Conservation (phyloP, 495 filamentous ascomycete genomes). For the Penicillium goetzii region DNA sequence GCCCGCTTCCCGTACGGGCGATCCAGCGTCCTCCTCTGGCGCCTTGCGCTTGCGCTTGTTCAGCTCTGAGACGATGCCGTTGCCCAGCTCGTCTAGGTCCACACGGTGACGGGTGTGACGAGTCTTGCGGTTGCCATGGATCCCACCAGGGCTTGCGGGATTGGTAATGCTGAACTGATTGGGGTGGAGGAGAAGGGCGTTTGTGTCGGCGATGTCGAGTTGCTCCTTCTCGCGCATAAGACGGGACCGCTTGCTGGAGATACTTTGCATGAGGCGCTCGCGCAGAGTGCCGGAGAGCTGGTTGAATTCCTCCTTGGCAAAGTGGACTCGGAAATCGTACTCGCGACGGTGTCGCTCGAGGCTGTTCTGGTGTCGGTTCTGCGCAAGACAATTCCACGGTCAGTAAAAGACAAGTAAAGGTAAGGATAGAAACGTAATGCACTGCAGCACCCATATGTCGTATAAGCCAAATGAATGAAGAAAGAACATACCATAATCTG, state of each 20-base stretch:
- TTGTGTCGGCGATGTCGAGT: constrained; percentile 85
- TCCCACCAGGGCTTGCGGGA: constrained; percentile 76
- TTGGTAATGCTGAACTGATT: constrained; percentile 88
- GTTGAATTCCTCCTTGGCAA: constrained; percentile 81
- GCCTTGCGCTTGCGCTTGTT: constrained; percentile 82
- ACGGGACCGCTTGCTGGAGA: constrained; percentile 73
- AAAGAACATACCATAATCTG: constrained; percentile 67
- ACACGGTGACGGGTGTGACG: constrained; percentile 79
- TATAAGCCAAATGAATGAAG: neutral
- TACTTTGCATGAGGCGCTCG: constrained; percentile 77
- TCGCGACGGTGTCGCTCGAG: constrained; percentile 47
- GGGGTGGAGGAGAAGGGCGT: constrained; percentile 85
- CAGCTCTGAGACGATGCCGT: constrained; percentile 57
- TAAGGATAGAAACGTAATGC: constrained; percentile 57
- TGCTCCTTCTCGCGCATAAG: constrained; percentile 87
- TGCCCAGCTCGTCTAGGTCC: constrained; percentile 75
- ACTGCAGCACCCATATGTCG: neutral
- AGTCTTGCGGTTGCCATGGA: constrained; percentile 81
- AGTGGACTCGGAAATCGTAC: constrained; percentile 59
- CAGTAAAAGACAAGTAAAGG: constrained; percentile 9
- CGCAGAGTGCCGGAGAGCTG: constrained; percentile 77
- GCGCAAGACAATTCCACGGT: constrained; percentile 11
- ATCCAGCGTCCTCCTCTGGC: constrained; percentile 71
- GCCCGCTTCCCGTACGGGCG: constrained; percentile 62
- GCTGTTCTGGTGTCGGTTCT: constrained; percentile 49